Evolutionary conservation across 2,329 filamentous ascomycete genomes (phyloP).

Genomic region (Ustulina deusta): DNA sequence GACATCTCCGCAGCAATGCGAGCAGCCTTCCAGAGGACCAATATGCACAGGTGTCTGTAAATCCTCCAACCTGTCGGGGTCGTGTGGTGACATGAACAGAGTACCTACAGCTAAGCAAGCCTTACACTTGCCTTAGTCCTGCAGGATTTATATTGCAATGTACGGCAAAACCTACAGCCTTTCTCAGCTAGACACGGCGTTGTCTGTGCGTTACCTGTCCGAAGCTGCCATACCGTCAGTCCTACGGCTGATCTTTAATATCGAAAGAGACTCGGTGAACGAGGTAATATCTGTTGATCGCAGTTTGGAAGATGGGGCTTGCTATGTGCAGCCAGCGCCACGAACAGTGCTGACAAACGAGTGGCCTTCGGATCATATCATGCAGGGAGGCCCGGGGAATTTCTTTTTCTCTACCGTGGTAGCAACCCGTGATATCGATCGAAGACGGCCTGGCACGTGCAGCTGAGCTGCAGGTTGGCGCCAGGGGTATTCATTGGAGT

Average conservation of each 20-base stretch:
- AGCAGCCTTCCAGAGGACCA: neutral
- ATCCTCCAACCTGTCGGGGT: neutral
- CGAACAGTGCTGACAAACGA: constrained; percentile 18
- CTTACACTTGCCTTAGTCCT: neutral
- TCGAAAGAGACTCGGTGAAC: constrained; percentile 5
- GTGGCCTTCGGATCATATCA: neutral
- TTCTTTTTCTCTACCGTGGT: constrained; percentile 28
- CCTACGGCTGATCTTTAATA: neutral
- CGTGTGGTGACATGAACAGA: neutral
- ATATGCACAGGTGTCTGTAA: constrained; percentile 4
- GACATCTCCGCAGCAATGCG: neutral
- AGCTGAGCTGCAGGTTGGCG: constrained; percentile 28
- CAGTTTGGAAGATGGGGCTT: neutral
- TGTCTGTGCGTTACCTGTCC: neutral
- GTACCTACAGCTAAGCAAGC: neutral
- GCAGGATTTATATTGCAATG: constrained; percentile 3
- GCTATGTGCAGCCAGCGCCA: constrained; percentile 5
- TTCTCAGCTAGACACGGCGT: neutral
- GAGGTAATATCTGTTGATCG: neutral
- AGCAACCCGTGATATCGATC: constrained; percentile 24
- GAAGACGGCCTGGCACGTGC: constrained; percentile 22
- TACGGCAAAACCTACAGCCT: neutral
- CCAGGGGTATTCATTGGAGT: constrained; percentile 8
- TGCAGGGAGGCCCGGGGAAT: constrained; percentile 28
- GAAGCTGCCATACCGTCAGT: neutral